phyloP scores from a whole-genome alignment of 306 rosid species.

The Biancaea sappan region DNA sequence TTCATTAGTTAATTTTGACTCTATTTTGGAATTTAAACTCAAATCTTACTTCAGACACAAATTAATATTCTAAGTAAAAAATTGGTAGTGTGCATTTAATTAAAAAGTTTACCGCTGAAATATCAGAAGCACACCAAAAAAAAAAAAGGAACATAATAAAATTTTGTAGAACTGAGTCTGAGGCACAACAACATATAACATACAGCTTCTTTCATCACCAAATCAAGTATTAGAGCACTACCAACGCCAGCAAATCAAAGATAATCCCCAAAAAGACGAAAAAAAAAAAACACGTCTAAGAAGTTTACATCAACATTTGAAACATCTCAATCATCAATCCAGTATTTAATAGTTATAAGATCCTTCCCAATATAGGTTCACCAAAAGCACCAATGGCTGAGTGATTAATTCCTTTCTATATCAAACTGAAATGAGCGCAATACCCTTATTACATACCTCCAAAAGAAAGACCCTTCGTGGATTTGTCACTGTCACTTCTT shows the following conservation, averaged over 20 bases:
- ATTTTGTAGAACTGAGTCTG: neutral
- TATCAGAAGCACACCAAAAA: no score
- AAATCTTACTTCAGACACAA: no score
- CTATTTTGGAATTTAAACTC: no score
- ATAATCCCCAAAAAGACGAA: neutral
- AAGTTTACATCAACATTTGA: neutral
- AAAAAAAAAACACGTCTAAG: neutral
- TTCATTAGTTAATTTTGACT: no score
- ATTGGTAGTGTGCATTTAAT: no score
- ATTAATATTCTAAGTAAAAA: no score
- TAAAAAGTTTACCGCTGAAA: no score
- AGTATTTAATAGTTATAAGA: neutral
- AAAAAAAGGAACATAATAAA: no score
- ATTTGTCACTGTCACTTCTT: constrained; percentile 56
- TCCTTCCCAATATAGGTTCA: neutral
- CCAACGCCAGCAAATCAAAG: neutral
- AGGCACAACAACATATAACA: neutral
- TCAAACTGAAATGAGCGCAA: neutral
- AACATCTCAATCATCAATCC: neutral
- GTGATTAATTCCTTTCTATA: neutral
- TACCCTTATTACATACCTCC: neutral
- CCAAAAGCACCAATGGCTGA: constrained; percentile 29
- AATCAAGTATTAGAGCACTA: constrained; percentile 10
- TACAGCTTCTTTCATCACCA: neutral
- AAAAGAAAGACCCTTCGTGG: neutral